Base-by-base conservation (phyloP, 2,329 filamentous ascomycete species). In the Dryadomyces quercivorus region DNA sequence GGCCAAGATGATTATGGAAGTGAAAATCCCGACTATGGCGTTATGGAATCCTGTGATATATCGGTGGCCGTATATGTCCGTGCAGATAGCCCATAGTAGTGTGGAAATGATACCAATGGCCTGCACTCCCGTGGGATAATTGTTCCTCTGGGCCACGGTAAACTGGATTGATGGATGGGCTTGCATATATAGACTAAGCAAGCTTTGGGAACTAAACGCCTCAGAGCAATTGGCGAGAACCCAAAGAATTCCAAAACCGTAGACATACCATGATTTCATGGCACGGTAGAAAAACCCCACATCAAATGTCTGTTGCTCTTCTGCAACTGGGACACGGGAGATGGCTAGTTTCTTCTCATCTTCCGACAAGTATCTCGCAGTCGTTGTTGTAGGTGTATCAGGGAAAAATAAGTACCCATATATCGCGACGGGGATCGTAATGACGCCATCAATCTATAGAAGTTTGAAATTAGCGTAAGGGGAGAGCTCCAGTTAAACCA, bases 141-240 rank as follows among this genome's bases (percentile, higher is more conserved):
- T 75, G 60, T 81, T 82, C 12, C 75, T 69, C 58, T 81, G 74
- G 0, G 69, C 51, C 0, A 77, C 67, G 0, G 69, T 67, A 61
- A 76, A 79, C 15, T 62, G 61, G 20, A 62, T 65, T 9, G 62
- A 65, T 0, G 75, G 75, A 42, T 75, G 71, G 54, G 66, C 69
- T 61, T 78, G 76, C 63, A 79, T 66, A 61, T 72, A 79, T 1
- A 79, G 66, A 0, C 69, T 66, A 0, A 79, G 66, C 0, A 87
- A 70, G 0, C 78, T 71, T 64, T 88, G 87, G 20, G 77, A 75
- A 53, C 77, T 80, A 65, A 87, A 88, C 0, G 81, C 85, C 64
- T 89, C 85, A 0, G 81, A 83, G 63, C 87, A 82, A 31, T 83
- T 82, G 0, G 83, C 84, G 45, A 88, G 80, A 59, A 85, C 76